Evolutionary conservation across 805 yeast species (phyloP).

Genomic region (Candida morakotiae): DNA sequence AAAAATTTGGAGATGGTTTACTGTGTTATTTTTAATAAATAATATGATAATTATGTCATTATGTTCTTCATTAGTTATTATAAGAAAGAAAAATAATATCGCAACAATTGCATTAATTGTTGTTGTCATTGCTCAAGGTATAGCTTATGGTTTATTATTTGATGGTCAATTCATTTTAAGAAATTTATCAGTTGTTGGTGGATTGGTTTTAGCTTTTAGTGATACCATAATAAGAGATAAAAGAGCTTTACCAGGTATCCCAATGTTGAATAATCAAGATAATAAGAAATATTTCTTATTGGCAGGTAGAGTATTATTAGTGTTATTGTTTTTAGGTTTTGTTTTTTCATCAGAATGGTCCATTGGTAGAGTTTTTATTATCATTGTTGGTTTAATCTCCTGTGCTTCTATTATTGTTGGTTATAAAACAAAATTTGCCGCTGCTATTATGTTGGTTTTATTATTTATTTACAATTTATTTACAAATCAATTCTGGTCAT

Average conservation of each 20-base stretch:
- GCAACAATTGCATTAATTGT: slow-evolving; percentile 67
- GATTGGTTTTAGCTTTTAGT: slow-evolving; percentile 78
- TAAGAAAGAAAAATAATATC: slow-evolving; percentile 61
- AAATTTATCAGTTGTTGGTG: slow-evolving; percentile 88
- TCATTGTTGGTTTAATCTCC: slow-evolving; percentile 63
- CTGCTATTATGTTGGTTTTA: slow-evolving; percentile 63
- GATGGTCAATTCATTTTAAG: slow-evolving; percentile 81
- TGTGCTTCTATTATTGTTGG: slow-evolving; percentile 85
- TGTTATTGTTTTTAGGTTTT: slow-evolving; percentile 81
- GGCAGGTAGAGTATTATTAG: slow-evolving; percentile 84
- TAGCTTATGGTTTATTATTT: slow-evolving; percentile 81
- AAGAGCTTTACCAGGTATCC: slow-evolving; percentile 70
- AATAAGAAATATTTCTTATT: slow-evolving; percentile 75
- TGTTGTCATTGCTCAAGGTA: slow-evolving; percentile 78
- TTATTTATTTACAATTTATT: slow-evolving; percentile 72
- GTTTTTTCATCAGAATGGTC: slow-evolving; percentile 75
- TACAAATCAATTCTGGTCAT: slow-evolving; percentile 86
- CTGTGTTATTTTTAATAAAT: slow-evolving; percentile 59
- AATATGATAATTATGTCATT: slow-evolving; percentile 68
- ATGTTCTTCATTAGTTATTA: slow-evolving; percentile 69
- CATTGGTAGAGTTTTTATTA: slow-evolving; percentile 56
- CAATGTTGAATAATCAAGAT: slow-evolving; percentile 68
- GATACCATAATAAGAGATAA: slow-evolving; percentile 80
- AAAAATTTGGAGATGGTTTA: slow-evolving; percentile 72
- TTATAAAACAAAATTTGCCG: slow-evolving; percentile 87